phyloP scores from a whole-genome alignment of 345 rosid species.

The Clausena lansium region DNA sequence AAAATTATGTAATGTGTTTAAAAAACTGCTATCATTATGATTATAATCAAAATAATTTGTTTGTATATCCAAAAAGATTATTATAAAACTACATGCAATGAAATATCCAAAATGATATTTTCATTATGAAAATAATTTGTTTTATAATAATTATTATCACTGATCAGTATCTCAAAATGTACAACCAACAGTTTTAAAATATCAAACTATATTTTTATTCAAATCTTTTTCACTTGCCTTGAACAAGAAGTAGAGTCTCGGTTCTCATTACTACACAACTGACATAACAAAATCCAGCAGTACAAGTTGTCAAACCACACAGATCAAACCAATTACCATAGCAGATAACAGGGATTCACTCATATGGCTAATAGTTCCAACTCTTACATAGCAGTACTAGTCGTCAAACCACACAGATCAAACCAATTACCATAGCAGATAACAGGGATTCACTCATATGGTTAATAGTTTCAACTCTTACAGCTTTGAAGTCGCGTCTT shows the following conservation, averaged over 20 bases:
- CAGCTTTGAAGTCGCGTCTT: conserved; percentile 74
- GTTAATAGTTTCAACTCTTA: conserved; percentile 12
- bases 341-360: neutral
- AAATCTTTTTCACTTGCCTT: neutral
- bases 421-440: neutral
- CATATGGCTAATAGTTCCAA: neutral
- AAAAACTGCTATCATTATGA: neutral
- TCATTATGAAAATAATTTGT: too few relatives aligned
- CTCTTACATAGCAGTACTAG: conserved; percentile 28
- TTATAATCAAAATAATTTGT: too few relatives aligned
- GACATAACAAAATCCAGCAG: neutral
- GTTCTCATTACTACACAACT: neutral
- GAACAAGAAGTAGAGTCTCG: neutral
- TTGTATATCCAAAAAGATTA: neutral
- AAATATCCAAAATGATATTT: too few relatives aligned
- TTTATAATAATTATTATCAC: too few relatives aligned
- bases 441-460: neutral
- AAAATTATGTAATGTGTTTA: neutral
- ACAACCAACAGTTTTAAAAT: neutral
- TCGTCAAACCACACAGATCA: neutral
- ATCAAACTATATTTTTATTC: conserved; percentile 7
- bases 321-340: neutral
- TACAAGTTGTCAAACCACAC: neutral
- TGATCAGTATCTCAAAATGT: neutral
- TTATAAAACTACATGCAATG: neutral